Evolutionary conservation across 2,329 filamentous ascomycete genomes (phyloP).

Genomic region (Canariomyces notabilis): DNA sequence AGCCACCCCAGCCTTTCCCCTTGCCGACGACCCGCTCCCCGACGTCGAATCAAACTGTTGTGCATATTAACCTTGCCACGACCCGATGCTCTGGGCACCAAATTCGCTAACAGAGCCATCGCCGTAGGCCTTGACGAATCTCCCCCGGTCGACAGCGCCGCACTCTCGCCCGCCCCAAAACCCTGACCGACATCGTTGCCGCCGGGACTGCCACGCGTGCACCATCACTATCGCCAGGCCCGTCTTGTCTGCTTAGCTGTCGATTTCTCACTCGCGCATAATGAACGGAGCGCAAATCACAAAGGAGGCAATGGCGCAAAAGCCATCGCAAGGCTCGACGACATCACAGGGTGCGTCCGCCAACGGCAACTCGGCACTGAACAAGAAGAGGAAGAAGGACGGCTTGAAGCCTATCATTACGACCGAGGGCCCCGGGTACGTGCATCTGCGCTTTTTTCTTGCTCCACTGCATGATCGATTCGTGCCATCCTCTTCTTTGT

Average conservation of each 20-base stretch:
- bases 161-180: slow-evolving; percentile 6
- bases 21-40: slow-evolving; percentile 11
- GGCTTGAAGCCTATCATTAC: slow-evolving; percentile 72
- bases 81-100: slow-evolving; percentile 15
- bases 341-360: slow-evolving; percentile 14
- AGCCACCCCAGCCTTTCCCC: slow-evolving; percentile 9
- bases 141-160: slow-evolving; percentile 7
- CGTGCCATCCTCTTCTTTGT: background rate
- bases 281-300: slow-evolving; percentile 28
- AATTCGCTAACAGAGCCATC: slow-evolving; percentile 16
- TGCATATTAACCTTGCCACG: slow-evolving; percentile 17
- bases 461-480: slow-evolving; percentile 12
- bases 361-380: slow-evolving; percentile 29
- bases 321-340: slow-evolving; percentile 14
- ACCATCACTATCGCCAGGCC: slow-evolving; percentile 4
- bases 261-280: slow-evolving; percentile 10
- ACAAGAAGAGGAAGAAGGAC: slow-evolving; percentile 73
- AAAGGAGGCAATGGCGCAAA: slow-evolving; percentile 21
- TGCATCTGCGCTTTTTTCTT: slow-evolving; percentile 23
- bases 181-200: slow-evolving; percentile 7
- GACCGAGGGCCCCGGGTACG: slow-evolving; percentile 49
- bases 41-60: slow-evolving; percentile 13
- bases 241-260: slow-evolving; percentile 10
- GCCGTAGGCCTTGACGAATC: slow-evolving; percentile 11
- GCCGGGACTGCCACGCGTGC: slow-evolving; percentile 11